Evolutionary conservation across 495 filamentous ascomycete species (phyloP).

Genomic region (Aspergillus sparsus): DNA sequence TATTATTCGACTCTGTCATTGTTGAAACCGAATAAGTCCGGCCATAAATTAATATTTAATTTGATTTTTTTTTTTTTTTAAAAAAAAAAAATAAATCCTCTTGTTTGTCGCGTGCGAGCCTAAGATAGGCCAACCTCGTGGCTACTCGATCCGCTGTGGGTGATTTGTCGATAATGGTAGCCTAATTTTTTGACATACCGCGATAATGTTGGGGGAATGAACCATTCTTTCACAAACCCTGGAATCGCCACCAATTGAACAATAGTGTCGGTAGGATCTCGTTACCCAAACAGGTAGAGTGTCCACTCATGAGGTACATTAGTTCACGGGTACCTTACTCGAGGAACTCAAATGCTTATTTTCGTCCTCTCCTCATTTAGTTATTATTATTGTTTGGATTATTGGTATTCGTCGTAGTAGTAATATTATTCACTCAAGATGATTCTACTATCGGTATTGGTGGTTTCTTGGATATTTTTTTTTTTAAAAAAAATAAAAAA

Average conservation of each 20-base stretch:
- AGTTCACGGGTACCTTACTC: conserved; percentile 9
- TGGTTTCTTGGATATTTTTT: too few relatives aligned
- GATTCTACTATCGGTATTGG: too few relatives aligned
- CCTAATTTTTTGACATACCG: conserved; percentile 14
- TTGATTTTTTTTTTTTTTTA: too few relatives aligned
- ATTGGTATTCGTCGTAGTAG: too few relatives aligned
- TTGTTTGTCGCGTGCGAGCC: conserved; percentile 4
- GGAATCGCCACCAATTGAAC: not conserved
- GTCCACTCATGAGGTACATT: conserved; percentile 7
- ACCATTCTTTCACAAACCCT: conserved; percentile 2
- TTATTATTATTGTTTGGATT: not conserved
- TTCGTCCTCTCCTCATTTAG: not conserved
- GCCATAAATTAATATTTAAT: not conserved
- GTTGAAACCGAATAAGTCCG: conserved; percentile 15
- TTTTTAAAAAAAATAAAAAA: too few relatives aligned
- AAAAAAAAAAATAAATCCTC: too few relatives aligned
- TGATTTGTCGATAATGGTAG: conserved; percentile 18
- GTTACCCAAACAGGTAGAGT: conserved; percentile 8
- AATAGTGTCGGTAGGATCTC: not conserved
- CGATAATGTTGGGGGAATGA: conserved; percentile 7
- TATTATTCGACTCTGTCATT: not conserved
- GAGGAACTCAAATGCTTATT: not conserved
- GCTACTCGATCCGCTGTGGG: conserved; percentile 15
- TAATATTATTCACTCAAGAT: too few relatives aligned
- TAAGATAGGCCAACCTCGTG: conserved; percentile 21